phyloP scores from a whole-genome alignment of 495 filamentous ascomycete genomes.

The Aspergillus kassunensis region DNA sequence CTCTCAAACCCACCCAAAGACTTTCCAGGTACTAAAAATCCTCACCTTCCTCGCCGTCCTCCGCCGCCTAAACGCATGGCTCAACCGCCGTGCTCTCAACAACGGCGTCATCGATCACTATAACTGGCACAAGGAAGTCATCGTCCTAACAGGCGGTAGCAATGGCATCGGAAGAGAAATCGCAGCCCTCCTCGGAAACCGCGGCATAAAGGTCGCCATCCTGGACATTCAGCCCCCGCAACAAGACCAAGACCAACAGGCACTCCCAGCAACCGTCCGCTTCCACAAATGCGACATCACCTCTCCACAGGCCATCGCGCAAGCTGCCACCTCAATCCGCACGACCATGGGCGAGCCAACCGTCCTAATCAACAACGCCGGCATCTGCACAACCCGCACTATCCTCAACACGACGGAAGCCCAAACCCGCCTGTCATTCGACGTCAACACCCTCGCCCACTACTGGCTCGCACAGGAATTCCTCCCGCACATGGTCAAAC shows the following conservation, averaged over 20 bases:
- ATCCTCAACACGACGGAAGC: constrained; percentile 54
- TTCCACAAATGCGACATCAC: constrained; percentile 66
- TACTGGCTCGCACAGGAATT: constrained; percentile 63
- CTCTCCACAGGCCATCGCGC: constrained; percentile 43
- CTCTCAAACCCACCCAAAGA: constrained; percentile 41
- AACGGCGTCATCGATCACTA: constrained; percentile 59
- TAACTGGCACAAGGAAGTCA: constrained; percentile 66
- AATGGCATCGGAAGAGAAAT: constrained; percentile 63
- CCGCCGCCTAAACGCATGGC: constrained; percentile 42
- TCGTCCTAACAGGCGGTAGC: constrained; percentile 68
- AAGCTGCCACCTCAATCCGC: constrained; percentile 47
- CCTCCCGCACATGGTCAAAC: constrained; percentile 57
- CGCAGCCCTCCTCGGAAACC: constrained; percentile 55
- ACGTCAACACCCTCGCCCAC: constrained; percentile 68
- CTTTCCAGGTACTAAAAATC: constrained; percentile 23
- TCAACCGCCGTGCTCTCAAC: constrained; percentile 54
- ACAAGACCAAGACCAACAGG: too few species aligned
- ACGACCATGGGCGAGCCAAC: constrained; percentile 58
- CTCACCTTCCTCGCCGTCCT: constrained; percentile 41
- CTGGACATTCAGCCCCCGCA: constrained; percentile 64
- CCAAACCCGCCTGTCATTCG: constrained; percentile 61
- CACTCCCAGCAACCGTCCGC: constrained; percentile 49
- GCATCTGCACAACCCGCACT: constrained; percentile 56
- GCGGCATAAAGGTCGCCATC: constrained; percentile 59
- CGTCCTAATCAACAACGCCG: constrained; percentile 74